Percentiles rank a stretch among this genome's conserved stretches.
Evolutionary conservation across 805 yeast species (phyloP).

Genomic region (Wickerhamiella cacticola): DNA sequence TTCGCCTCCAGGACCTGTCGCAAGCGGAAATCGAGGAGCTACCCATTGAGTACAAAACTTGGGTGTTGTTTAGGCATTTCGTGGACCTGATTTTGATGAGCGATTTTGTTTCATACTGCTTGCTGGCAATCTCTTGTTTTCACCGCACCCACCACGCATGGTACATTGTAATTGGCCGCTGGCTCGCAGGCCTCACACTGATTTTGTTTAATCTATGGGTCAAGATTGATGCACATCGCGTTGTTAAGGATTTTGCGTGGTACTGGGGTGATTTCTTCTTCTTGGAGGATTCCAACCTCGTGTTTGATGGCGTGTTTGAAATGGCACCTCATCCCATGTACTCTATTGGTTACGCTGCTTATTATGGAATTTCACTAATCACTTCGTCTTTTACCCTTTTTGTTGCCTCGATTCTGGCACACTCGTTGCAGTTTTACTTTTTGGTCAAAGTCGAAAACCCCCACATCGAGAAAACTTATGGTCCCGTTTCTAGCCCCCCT

Average conservation of each 20-base stretch:
- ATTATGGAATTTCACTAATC: constrained; percentile 70
- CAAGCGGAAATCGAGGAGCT: constrained; percentile 30
- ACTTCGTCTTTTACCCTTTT: constrained; percentile 62
- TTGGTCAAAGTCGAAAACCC: constrained; percentile 70
- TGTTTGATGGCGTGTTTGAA: constrained; percentile 81
- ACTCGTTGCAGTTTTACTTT: constrained; percentile 63
- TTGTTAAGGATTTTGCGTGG: constrained; percentile 86
- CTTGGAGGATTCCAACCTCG: constrained; percentile 54
- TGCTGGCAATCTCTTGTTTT: constrained; percentile 29
- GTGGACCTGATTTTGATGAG: constrained; percentile 77
- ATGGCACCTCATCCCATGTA: constrained; percentile 91
- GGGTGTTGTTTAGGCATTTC: constrained; percentile 67
- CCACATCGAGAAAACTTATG: constrained; percentile 65
- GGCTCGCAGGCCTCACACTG: constrained; percentile 46
- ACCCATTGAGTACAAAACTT: constrained; percentile 70
- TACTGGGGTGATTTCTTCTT: constrained; percentile 92
- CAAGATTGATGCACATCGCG: constrained; percentile 75
- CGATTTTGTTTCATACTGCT: constrained; percentile 64
- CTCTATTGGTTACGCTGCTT: constrained; percentile 78
- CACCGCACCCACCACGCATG: constrained; percentile 29
- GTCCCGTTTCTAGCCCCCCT: constrained; percentile 8
- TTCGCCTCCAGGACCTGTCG: constrained; percentile 34
- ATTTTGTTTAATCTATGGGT: constrained; percentile 73
- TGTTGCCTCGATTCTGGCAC: constrained; percentile 60
- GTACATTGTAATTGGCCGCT: constrained; percentile 35